phyloP scores from a whole-genome alignment of 225 moss, liverwort and hornwort genomes.

The Rhytidiadelphus loreus region DNA sequence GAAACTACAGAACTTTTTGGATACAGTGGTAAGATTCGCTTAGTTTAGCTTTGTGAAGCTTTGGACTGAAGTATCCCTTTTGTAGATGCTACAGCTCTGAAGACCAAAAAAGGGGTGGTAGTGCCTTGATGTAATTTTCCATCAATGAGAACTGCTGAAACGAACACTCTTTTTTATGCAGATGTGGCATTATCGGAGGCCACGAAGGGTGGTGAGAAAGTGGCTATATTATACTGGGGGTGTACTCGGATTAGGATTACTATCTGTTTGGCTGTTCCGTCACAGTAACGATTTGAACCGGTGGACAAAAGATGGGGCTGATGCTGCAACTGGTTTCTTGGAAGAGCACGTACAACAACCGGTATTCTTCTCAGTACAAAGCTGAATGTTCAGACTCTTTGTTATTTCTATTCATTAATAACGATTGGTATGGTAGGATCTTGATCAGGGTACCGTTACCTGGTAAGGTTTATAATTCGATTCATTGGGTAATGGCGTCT shows the following conservation, averaged over 20 bases:
- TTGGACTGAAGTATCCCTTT: neutral
- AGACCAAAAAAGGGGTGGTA: neutral
- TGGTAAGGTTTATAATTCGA: neutral
- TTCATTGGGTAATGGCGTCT: neutral
- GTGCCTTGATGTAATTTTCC: neutral
- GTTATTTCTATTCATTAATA: neutral
- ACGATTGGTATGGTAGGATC: neutral
- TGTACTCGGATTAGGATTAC: constrained; percentile 43
- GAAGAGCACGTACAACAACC: constrained; percentile 84
- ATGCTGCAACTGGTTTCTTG: constrained; percentile 49
- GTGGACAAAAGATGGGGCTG: constrained; percentile 63
- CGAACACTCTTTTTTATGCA: constrained; percentile 5
- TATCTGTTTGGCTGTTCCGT: constrained; percentile 66
- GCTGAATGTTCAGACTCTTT: neutral
- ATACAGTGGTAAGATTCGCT: constrained; percentile 31
- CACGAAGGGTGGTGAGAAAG: constrained; percentile 54
- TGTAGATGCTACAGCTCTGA: neutral
- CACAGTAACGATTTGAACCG: constrained; percentile 78
- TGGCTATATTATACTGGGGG: constrained; percentile 74
- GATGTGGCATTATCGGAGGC: constrained; percentile 73
- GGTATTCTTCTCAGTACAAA: constrained; percentile 23
- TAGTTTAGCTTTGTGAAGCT: neutral
- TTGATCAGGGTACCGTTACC: neutral
- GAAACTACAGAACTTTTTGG: constrained; percentile 54
- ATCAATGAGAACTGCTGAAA: neutral